A percentile compares a stretch with the other conserved stretches of the same genome.
phyloP scores from a whole-genome alignment of 805 yeast species.

The Candida mattraensis region DNA sequence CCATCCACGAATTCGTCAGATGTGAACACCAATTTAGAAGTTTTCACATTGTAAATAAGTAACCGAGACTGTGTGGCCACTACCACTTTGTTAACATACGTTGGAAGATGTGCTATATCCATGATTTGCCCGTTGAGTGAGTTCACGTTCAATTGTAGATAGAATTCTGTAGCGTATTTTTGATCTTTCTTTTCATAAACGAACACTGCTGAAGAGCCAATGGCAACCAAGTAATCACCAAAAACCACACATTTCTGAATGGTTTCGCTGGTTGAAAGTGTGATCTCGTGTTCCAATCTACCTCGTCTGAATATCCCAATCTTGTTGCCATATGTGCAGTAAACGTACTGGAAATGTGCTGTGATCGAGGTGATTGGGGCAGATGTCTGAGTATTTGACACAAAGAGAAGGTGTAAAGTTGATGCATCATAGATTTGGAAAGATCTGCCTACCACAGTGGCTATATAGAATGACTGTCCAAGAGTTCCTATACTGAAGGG shows the following conservation, averaged over 20 bases:
- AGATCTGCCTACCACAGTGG: conserved; percentile 84
- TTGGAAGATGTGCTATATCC: conserved; percentile 77
- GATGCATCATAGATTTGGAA: conserved; percentile 94
- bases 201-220: conserved; percentile 37
- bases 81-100: conserved; percentile 85
- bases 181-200: conserved; percentile 35
- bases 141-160: conserved; percentile 61
- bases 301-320: conserved; percentile 87
- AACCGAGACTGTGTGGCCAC: conserved; percentile 72
- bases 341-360: conserved; percentile 83
- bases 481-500: conserved; percentile 89
- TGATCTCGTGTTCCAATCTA: conserved; percentile 46
- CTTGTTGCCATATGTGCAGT: conserved; percentile 67
- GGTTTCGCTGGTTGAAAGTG: conserved; percentile 31
- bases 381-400: conserved; percentile 76
- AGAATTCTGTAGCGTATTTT: conserved; percentile 59
- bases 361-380: conserved; percentile 66
- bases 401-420: conserved; percentile 79
- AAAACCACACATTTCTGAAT: conserved; percentile 59
- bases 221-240: conserved; percentile 74
- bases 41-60: conserved; percentile 68
- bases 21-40: conserved; percentile 65
- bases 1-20: conserved; percentile 50
- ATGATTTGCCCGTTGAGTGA: conserved; percentile 71
- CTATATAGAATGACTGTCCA: conserved; percentile 84